Evolutionary conservation across 441 rosid genomes (phyloP).

Genomic region (Manihot esculenta): DNA sequence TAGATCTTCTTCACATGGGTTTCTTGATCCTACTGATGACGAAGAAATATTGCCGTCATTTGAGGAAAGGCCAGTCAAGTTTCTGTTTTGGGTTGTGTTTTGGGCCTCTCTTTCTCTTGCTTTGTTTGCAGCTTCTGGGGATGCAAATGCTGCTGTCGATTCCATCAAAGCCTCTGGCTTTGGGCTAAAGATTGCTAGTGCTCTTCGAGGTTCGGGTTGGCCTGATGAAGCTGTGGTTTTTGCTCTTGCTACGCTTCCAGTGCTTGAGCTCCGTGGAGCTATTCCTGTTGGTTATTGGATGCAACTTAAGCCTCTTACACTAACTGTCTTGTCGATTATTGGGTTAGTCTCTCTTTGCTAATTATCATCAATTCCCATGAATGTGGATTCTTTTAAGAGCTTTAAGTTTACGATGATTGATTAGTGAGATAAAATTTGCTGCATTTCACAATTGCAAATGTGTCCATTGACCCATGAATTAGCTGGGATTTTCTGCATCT

Average conservation of each 20-base stretch:
- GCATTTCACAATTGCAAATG: slow-evolving; percentile 4
- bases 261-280: slow-evolving; percentile 92
- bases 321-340: slow-evolving; percentile 58
- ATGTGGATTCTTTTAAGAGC: not conserved
- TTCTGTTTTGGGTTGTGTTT: slow-evolving; percentile 53
- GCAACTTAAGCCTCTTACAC: slow-evolving; percentile 61
- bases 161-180: slow-evolving; percentile 76
- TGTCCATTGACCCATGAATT: not conserved
- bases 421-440: not conserved
- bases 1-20: slow-evolving; percentile 34
- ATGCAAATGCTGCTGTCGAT: slow-evolving; percentile 73
- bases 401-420: not conserved
- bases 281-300: slow-evolving; percentile 96
- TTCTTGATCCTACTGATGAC: slow-evolving; percentile 34
- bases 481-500: not conserved
- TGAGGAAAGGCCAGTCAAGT: slow-evolving; percentile 45
- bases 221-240: slow-evolving; percentile 83
- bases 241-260: slow-evolving; percentile 84
- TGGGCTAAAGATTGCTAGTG: slow-evolving; percentile 63
- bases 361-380: slow-evolving; percentile 1
- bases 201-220: slow-evolving; percentile 70
- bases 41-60: slow-evolving; percentile 32
- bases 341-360: slow-evolving; percentile 53
- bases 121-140: slow-evolving; percentile 76
- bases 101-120: slow-evolving; percentile 74